phyloP scores from a whole-genome alignment of 2,329 filamentous ascomycete species.

The Apiospora arundinis region DNA sequence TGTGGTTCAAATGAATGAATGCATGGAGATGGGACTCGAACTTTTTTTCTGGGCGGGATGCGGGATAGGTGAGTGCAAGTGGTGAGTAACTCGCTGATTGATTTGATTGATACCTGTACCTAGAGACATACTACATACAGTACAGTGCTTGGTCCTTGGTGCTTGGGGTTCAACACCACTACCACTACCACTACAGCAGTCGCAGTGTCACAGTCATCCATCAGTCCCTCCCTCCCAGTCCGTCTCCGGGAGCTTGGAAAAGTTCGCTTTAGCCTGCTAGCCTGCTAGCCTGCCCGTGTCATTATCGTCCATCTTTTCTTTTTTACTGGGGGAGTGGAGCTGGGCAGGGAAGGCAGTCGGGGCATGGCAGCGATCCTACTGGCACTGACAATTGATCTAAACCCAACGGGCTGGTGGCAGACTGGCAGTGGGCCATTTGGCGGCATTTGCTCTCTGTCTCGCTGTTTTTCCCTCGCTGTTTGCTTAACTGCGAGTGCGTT shows the following conservation, averaged over 20 bases:
- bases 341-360: background rate
- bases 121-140: too few species aligned
- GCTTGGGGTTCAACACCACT: too few species aligned
- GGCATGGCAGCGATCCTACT: slow-evolving; percentile 14
- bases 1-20: slow-evolving; percentile 18
- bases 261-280: background rate
- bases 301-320: slow-evolving; percentile 22
- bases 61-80: too few species aligned
- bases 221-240: too few species aligned
- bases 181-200: background rate
- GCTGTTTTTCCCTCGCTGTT: background rate
- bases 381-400: background rate
- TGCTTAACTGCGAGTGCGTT: background rate
- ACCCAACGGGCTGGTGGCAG: slow-evolving; percentile 5
- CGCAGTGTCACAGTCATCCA: too few species aligned
- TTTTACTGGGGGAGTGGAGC: slow-evolving; percentile 5
- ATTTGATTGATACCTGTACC: background rate
- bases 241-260: background rate
- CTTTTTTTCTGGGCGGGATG: background rate
- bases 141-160: slow-evolving; percentile 9
- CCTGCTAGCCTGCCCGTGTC: slow-evolving; percentile 11
- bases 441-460: background rate
- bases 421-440: too few species aligned
- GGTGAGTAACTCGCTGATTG: background rate
- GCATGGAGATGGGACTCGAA: background rate